Evolutionary conservation across 768 basidiomycete species (phyloP).

Genomic region (Harrya chromipes): DNA sequence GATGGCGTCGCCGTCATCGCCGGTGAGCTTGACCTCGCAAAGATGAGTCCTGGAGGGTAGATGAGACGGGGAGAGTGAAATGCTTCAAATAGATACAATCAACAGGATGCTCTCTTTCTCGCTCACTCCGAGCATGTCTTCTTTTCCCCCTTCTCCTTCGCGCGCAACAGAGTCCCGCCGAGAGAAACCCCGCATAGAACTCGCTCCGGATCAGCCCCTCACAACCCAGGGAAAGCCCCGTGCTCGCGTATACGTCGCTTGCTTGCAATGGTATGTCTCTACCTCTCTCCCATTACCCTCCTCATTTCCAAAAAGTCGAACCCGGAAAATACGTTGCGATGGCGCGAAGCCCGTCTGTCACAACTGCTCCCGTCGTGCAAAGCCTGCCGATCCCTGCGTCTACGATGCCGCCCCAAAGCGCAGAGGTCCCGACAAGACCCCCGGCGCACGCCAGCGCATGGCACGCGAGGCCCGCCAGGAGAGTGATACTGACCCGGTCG

Average conservation of each 20-base stretch:
- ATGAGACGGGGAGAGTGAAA: too few species aligned
- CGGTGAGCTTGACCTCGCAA: too few species aligned
- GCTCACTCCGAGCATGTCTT: slow-evolving; percentile 20
- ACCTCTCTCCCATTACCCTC: background rate
- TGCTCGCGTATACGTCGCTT: slow-evolving; percentile 75
- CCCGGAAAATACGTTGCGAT: slow-evolving; percentile 79
- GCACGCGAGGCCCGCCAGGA: slow-evolving; percentile 40
- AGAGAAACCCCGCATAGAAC: slow-evolving; percentile 58
- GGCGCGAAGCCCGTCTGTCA: slow-evolving; percentile 75
- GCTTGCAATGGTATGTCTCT: slow-evolving; percentile 63
- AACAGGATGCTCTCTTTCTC: slow-evolving; percentile 6
- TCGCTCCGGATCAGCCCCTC: slow-evolving; percentile 73
- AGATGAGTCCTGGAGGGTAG: too few species aligned
- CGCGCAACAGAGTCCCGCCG: slow-evolving; percentile 41
- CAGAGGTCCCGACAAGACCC: slow-evolving; percentile 74
- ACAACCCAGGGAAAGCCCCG: slow-evolving; percentile 80
- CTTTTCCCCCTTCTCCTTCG: background rate
- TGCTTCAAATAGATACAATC: slow-evolving; percentile 19
- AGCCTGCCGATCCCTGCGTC: slow-evolving; percentile 46
- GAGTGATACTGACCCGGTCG: slow-evolving; percentile 23
- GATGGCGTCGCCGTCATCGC: too few species aligned
- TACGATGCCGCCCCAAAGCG: slow-evolving; percentile 76
- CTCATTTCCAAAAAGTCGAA: slow-evolving; percentile 47
- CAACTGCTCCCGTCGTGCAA: slow-evolving; percentile 60
- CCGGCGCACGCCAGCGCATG: slow-evolving; percentile 73